Evolutionary conservation across 2,329 filamentous ascomycete species (phyloP).

Genomic region (Paramyrothecium sp.): DNA sequence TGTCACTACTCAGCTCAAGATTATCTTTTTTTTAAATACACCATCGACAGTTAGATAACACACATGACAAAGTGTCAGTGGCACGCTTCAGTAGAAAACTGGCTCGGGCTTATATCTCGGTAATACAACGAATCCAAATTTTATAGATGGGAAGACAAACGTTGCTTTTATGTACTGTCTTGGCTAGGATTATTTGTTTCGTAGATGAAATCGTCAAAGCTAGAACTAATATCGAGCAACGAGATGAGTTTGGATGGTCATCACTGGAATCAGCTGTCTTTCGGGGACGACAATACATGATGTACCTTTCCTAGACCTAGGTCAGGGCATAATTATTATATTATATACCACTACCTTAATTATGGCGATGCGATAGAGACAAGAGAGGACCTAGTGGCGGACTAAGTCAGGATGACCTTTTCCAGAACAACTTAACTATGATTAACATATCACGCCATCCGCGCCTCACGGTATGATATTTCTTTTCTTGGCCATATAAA

Average conservation of each 20-base stretch:
- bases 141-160: not conserved
- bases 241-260: not conserved
- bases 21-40: not conserved
- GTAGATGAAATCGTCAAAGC: not conserved
- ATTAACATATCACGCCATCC: too few relatives aligned
- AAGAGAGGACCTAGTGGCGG: too few relatives aligned
- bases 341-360: too few relatives aligned
- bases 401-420: too few relatives aligned
- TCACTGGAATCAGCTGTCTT: not conserved
- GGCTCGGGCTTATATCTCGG: not conserved
- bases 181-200: not conserved
- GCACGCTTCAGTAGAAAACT: not conserved
- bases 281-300: not conserved
- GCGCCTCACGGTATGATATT: too few relatives aligned
- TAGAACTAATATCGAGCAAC: not conserved
- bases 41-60: not conserved
- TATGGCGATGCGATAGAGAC: too few relatives aligned
- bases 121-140: not conserved
- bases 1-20: not conserved
- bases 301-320: too few relatives aligned
- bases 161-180: not conserved
- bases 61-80: not conserved
- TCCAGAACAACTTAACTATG: too few relatives aligned
- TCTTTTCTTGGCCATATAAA: too few relatives aligned
- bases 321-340: too few relatives aligned